phyloP scores from a whole-genome alignment of 225 moss, liverwort and hornwort species.

The Asterella californica region DNA sequence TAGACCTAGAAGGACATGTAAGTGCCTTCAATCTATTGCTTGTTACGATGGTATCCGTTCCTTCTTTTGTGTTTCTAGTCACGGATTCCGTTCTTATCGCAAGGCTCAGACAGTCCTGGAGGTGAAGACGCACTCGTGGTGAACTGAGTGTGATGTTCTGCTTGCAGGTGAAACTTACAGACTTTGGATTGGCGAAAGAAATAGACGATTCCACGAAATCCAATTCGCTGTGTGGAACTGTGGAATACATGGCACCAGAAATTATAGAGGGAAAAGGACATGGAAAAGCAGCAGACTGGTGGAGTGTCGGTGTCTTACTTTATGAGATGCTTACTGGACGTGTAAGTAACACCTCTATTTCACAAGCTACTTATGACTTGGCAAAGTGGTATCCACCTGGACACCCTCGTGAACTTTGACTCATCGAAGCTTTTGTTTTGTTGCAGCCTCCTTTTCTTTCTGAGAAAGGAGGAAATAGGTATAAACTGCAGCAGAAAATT shows the following conservation, averaged over 20 bases:
- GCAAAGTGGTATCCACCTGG: not conserved
- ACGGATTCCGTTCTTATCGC: not conserved
- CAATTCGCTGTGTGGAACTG: constrained; percentile 91
- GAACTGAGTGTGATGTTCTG: not conserved
- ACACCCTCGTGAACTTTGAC: too few relatives aligned
- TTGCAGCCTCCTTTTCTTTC: constrained; percentile 85
- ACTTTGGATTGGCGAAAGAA: constrained; percentile 96
- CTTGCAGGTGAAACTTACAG: constrained; percentile 82
- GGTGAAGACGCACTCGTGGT: not conserved
- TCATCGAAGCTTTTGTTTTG: not conserved
- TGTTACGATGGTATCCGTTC: not conserved
- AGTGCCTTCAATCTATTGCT: constrained; percentile 24
- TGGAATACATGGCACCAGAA: constrained; percentile 99
- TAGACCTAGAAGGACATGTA: constrained; percentile 96
- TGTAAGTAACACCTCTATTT: constrained; percentile 36
- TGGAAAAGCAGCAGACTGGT: constrained; percentile 94
- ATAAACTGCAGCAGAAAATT: constrained; percentile 89
- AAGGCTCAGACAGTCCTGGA: not conserved
- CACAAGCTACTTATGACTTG: not conserved
- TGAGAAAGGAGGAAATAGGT: constrained; percentile 55
- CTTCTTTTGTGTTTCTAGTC: not conserved
- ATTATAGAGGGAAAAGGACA: constrained; percentile 81
- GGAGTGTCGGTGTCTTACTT: constrained; percentile 93
- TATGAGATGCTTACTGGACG: constrained; percentile 97
- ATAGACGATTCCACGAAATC: constrained; percentile 84